Evolutionary conservation across 257 asterid species (phyloP).

Genomic region (Fraxinus pennsylvanica): DNA sequence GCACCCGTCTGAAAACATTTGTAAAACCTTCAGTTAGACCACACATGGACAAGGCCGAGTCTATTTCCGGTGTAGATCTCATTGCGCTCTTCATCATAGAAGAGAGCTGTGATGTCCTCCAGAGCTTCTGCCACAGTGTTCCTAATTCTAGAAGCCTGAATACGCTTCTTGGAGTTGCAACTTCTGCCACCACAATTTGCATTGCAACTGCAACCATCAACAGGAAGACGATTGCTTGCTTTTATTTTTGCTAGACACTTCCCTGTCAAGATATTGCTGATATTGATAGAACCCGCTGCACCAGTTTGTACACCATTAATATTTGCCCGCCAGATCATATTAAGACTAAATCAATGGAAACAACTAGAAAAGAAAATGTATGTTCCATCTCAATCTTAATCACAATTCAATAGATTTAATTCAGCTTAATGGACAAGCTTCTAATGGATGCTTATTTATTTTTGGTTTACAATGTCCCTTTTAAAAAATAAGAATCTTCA

Average conservation of each 20-base stretch:
- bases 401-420: too few species aligned
- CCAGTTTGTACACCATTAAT: conserved; percentile 3
- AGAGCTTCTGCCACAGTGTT: conserved; percentile 83
- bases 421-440: too few species aligned
- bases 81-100: conserved; percentile 91
- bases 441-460: too few species aligned
- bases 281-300: conserved; percentile 91
- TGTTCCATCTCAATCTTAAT: too few species aligned
- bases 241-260: conserved; percentile 93
- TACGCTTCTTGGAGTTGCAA: conserved; percentile 61
- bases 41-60: conserved; percentile 84
- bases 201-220: conserved; percentile 61
- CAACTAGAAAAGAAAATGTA: neutral
- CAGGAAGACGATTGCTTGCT: conserved; percentile 54
- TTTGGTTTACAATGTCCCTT: too few species aligned
- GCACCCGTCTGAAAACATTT: too few species aligned
- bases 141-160: conserved; percentile 50
- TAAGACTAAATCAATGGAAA: neutral
- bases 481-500: neutral
- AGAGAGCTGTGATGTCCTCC: conserved; percentile 92
- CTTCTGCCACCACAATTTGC: conserved; percentile 54
- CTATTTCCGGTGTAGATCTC: conserved; percentile 91
- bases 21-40: conserved; percentile 65
- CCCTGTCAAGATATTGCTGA: conserved; percentile 91
- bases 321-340: neutral